Base-by-base conservation (phyloP, 169 alveolate species). In the Eimeria acervulina region DNA sequence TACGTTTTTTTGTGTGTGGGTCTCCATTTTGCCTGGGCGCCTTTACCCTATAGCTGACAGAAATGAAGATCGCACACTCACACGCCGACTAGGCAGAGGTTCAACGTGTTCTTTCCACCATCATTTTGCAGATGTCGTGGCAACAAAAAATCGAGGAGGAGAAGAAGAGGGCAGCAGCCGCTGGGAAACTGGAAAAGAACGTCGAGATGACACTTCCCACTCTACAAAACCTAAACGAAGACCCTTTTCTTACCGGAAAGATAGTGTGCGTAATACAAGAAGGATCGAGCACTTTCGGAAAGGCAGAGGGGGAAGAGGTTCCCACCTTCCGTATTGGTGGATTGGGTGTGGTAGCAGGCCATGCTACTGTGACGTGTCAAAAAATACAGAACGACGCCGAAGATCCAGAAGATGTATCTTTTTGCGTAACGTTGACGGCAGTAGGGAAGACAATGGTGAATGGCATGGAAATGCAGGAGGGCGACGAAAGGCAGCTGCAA, bases 201-300 rank as follows among this genome's bases (percentile, higher is more conserved):
- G 88, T 95, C 51, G 98, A 96, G 88, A 76, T 61, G 70, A 87
- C 94, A 13, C 94, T 96, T 33, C 98, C 98, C 23, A 88, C 97
- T 92, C 93, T 98, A 80, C 96, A 96, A 44, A 97, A 97, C 51
- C 94, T 98, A 47, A 98, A 98, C 96, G 99, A 98, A 97, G 99
- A 98, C 96, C 98, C 99, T 23, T 96, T 97, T 96, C 97, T 98
- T 28, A 96, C 99, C 63, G 98, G 98, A 72, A 95, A 95, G 78
- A 91, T 95, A 42, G 72, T 85, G 83, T 90, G 97, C 96, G 91
- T 94, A 96, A 68, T 95, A 96, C 61, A 85, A 68, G 42, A 85
- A 95, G 95, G 97, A 91, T 33, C 98, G 97, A 81, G 94, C 96
- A 28, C 95, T 93, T 85, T 98, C 97, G 38, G 99, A 98, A 40